These are phyloP conservation scores for Conticribra guillardii DNA, from an alignment of 108 stramenopile genomes.

Conservation along the genomic window DNA sequence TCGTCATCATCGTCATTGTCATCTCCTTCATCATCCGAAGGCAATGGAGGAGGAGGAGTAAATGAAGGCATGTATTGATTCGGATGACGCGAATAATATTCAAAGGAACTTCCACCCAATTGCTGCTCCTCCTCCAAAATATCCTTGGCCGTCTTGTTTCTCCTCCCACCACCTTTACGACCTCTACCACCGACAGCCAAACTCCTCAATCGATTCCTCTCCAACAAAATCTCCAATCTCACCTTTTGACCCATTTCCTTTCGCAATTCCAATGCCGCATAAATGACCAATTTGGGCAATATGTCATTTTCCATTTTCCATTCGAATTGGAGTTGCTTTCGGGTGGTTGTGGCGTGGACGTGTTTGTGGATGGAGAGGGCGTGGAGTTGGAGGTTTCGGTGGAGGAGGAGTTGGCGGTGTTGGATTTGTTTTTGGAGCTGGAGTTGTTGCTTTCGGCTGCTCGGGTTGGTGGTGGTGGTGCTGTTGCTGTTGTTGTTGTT, in stretches of 20 bases:
- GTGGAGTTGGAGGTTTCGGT: conserved; percentile 3
- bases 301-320: conserved; percentile 29
- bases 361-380: conserved; percentile 32
- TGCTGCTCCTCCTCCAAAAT: conserved; percentile 8
- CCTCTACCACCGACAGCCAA: conserved; percentile 1
- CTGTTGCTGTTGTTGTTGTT: background rate
- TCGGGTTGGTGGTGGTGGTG: background rate
- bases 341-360: conserved; percentile 20
- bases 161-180: background rate
- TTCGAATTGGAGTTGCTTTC: conserved; percentile 25
- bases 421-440: background rate
- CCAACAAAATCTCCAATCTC: conserved; percentile 30
- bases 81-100: conserved; percentile 43
- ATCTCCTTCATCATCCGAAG: conserved; percentile 24
- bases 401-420: background rate
- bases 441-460: background rate
- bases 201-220: conserved; percentile 3
- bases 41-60: conserved; percentile 22
- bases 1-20: conserved; percentile 29
- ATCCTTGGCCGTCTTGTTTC: background rate
- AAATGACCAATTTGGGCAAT: conserved; percentile 20
- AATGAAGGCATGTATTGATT: conserved; percentile 45
- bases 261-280: conserved; percentile 32
- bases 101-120: conserved; percentile 23
- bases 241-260: conserved; percentile 28